Conservation (phyloP, 306 rosid species). For the Vigna trinervia region DNA sequence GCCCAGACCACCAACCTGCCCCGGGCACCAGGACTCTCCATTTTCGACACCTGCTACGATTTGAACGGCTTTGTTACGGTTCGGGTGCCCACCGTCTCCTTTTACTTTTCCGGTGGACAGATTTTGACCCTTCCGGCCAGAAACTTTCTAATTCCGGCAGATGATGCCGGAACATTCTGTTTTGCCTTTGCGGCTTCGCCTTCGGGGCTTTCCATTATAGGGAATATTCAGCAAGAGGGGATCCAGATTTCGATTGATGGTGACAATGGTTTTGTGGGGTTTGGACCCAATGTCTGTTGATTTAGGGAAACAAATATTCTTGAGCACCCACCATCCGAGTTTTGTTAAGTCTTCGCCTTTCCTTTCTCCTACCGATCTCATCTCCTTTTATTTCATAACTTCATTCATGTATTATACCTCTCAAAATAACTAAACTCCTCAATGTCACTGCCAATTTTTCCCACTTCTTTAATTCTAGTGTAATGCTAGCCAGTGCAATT, state of each 20-base stretch:
- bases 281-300: slow-evolving; percentile 85
- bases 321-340: neutral
- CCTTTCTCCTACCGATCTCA: too few species aligned
- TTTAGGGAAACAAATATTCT: neutral
- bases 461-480: too few species aligned
- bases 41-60: slow-evolving; percentile 83
- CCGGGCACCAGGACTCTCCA: slow-evolving; percentile 63
- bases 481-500: too few species aligned
- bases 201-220: slow-evolving; percentile 68
- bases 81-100: slow-evolving; percentile 88
- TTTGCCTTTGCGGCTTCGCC: slow-evolving; percentile 76
- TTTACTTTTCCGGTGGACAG: slow-evolving; percentile 83
- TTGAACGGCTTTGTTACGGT: slow-evolving; percentile 76
- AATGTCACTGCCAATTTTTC: too few species aligned
- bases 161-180: slow-evolving; percentile 77
- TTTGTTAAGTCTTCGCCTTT: slow-evolving; percentile 22
- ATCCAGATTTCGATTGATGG: slow-evolving; percentile 83
- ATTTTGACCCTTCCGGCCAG: slow-evolving; percentile 78
- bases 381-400: too few species aligned
- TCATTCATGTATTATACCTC: too few species aligned
- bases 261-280: slow-evolving; percentile 86
- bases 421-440: too few species aligned
- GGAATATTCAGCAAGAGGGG: slow-evolving; percentile 92
- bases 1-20: slow-evolving; percentile 76
- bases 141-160: slow-evolving; percentile 76